Percentiles rank a stretch among this genome's conserved stretches.
Evolutionary conservation across 2,329 filamentous ascomycete genomes (phyloP).

Genomic region (Ilyonectria robusta): DNA sequence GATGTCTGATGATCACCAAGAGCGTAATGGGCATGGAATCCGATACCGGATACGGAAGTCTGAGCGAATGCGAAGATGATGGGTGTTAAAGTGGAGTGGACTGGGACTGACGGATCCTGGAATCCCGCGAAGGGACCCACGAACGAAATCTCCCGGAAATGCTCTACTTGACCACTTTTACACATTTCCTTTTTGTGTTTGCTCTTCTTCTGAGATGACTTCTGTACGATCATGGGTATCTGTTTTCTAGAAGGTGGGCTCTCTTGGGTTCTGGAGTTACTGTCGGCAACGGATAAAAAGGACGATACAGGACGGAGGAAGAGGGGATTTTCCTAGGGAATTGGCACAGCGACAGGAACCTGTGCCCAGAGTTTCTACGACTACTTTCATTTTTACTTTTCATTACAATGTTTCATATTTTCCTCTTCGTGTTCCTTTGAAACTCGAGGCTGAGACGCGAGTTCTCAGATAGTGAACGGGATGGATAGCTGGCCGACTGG

Average conservation of each 20-base stretch:
- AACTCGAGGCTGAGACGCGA: slow-evolving; percentile 1
- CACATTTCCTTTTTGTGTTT: slow-evolving; percentile 24
- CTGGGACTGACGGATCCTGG: slow-evolving; percentile 3
- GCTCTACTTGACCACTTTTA: slow-evolving; percentile 35
- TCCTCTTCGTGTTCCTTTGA: slow-evolving; percentile 10
- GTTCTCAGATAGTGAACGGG: background rate
- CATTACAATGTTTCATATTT: slow-evolving; percentile 29
- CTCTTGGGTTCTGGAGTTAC: slow-evolving; percentile 42
- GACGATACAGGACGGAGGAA: slow-evolving; percentile 42
- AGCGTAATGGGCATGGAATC: slow-evolving; percentile 71
- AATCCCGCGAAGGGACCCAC: background rate
- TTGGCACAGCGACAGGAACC: slow-evolving; percentile 32
- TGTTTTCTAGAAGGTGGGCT: slow-evolving; percentile 44
- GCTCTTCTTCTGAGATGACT: slow-evolving; percentile 38
- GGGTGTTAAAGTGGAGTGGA: slow-evolving; percentile 40
- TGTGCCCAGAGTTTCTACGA: slow-evolving; percentile 40
- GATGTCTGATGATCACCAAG: slow-evolving; percentile 70
- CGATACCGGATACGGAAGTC: slow-evolving; percentile 73
- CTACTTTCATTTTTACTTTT: slow-evolving; percentile 31
- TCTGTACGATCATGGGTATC: slow-evolving; percentile 48
- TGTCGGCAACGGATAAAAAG: slow-evolving; percentile 43
- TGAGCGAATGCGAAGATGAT: slow-evolving; percentile 64
- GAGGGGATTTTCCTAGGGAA: slow-evolving; percentile 25
- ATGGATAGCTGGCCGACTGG: slow-evolving; percentile 4
- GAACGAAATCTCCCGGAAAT: slow-evolving; percentile 1